Evolutionary conservation across 2,329 filamentous ascomycete genomes (phyloP).

Genomic region (Blastomyces emzantsi): DNA sequence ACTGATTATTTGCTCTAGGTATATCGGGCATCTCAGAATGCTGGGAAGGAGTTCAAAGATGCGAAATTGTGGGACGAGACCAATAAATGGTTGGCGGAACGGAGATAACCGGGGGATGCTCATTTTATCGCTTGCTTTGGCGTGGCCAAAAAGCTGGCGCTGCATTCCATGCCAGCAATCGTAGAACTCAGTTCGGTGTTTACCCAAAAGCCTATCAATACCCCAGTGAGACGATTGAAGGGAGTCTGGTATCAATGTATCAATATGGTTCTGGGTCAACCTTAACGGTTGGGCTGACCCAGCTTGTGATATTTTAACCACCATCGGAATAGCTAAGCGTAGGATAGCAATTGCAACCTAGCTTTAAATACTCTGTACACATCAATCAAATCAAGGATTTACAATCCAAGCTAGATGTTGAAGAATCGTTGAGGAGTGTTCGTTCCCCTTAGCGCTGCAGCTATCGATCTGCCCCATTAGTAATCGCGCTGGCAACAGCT

Average conservation of each 20-base stretch:
- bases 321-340: background rate
- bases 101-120: constrained; percentile 22
- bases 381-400: background rate
- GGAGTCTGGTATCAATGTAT: constrained; percentile 1
- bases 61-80: constrained; percentile 50
- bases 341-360: constrained; percentile 1
- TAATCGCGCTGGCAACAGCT: constrained; percentile 10
- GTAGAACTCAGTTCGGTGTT: background rate
- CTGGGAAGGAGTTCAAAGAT: constrained; percentile 44
- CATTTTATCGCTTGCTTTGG: background rate
- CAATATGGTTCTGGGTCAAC: background rate
- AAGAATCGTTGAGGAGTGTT: too few relatives aligned
- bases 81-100: constrained; percentile 48
- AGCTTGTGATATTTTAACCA: background rate
- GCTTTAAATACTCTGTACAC: background rate
- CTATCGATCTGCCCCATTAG: background rate
- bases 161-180: constrained; percentile 6
- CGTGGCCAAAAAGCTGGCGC: constrained; percentile 3
- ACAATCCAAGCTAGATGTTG: background rate
- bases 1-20: constrained; percentile 35
- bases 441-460: too few relatives aligned
- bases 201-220: background rate
- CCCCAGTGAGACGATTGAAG: background rate
- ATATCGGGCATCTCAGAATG: constrained; percentile 49
- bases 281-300: background rate